Percentiles rank a stretch among this genome's conserved stretches.
Conservation (phyloP, 2,329 filamentous ascomycete species). For the Zopfia rhizophila region DNA sequence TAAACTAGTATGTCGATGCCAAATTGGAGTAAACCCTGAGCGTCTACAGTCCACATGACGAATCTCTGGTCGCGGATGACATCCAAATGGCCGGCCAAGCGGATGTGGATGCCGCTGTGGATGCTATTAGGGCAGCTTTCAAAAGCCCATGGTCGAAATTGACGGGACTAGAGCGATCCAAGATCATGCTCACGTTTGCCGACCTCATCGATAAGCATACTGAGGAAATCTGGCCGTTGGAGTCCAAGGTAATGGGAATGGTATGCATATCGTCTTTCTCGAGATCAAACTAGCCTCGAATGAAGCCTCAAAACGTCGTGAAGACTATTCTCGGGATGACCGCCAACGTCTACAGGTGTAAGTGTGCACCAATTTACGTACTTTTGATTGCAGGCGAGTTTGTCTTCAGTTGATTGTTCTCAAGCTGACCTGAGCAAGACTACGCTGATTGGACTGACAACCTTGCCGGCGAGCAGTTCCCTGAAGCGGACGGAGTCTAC, state of each 20-base stretch:
- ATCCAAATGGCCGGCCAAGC: constrained; percentile 30
- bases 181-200: constrained; percentile 34
- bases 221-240: constrained; percentile 22
- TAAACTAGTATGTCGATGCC: constrained; percentile 31
- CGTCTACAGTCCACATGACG: constrained; percentile 33
- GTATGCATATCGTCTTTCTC: background rate
- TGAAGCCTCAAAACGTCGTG: background rate
- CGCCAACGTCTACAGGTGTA: constrained; percentile 10
- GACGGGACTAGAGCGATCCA: constrained; percentile 14
- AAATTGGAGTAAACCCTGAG: constrained; percentile 30
- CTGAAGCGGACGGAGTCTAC: constrained; percentile 32
- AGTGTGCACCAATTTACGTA: background rate
- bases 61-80: constrained; percentile 31
- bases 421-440: no score
- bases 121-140: constrained; percentile 29
- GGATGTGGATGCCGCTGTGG: constrained; percentile 36
- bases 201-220: constrained; percentile 31
- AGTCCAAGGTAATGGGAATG: constrained; percentile 28
- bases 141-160: constrained; percentile 31
- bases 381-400: no score
- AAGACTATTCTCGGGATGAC: background rate
- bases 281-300: background rate
- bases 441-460: constrained; percentile 36
- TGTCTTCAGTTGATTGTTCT: no score
- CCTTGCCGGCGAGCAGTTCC: constrained; percentile 26